phyloP scores from a whole-genome alignment of 768 basidiomycete genomes.

The Tylopilus plumbeoviolaceoides region DNA sequence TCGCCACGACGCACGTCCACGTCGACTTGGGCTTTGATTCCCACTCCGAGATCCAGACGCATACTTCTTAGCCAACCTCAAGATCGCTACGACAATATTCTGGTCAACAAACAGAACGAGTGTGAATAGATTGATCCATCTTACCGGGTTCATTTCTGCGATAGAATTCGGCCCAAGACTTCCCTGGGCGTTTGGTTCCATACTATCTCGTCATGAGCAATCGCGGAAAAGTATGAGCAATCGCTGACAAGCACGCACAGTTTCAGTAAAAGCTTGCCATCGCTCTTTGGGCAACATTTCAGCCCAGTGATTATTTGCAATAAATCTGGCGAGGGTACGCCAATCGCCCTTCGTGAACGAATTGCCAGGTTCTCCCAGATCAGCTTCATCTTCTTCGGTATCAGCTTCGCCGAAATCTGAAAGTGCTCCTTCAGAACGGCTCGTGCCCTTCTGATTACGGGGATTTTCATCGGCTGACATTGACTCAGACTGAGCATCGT shows the following conservation, averaged over 20 bases:
- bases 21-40: constrained; percentile 11
- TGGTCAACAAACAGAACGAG: constrained; percentile 5
- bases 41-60: constrained; percentile 8
- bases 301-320: constrained; percentile 48
- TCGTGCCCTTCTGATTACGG: constrained; percentile 15
- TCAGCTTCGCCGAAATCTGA: constrained; percentile 20
- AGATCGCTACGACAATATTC: constrained; percentile 14
- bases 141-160: constrained; percentile 48
- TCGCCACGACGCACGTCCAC: constrained; percentile 23
- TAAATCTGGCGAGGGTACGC: constrained; percentile 55
- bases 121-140: constrained; percentile 11
- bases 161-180: constrained; percentile 62
- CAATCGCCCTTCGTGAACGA: constrained; percentile 60
- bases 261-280: constrained; percentile 52
- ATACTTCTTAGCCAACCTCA: constrained; percentile 28
- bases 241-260: constrained; percentile 34
- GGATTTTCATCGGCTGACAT: constrained; percentile 16
- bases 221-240: not conserved
- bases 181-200: constrained; percentile 43
- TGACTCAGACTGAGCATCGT: constrained; percentile 22
- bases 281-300: constrained; percentile 39
- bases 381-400: constrained; percentile 27
- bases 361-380: constrained; percentile 51
- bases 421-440: constrained; percentile 20
- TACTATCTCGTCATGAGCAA: constrained; percentile 35